A percentile compares a stretch with the other conserved stretches of the same genome.
These are phyloP conservation scores for Tirmania nivea DNA, from an alignment of 495 filamentous ascomycete genomes.

Conservation along the genomic window DNA sequence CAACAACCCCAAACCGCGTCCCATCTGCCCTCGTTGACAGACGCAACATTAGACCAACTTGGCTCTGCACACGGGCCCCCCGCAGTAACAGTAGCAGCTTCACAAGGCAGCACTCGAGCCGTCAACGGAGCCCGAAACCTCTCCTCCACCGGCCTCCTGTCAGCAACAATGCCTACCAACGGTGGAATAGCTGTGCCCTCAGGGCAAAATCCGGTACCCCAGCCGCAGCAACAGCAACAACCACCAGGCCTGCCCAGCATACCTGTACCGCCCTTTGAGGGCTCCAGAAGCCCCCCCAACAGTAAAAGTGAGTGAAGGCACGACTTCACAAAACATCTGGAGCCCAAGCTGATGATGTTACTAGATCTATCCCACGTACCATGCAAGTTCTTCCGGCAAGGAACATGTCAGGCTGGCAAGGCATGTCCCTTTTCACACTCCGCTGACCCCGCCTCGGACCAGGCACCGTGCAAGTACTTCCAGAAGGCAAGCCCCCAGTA, in stretches of 20 bases:
- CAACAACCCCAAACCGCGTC: not conserved
- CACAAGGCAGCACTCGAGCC: not conserved
- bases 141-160: not conserved
- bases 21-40: too few relatives aligned
- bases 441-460: slow-evolving; percentile 52
- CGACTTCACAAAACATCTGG: not conserved
- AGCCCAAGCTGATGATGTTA: not conserved
- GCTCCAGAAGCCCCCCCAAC: slow-evolving; percentile 17
- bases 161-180: not conserved
- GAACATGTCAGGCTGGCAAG: slow-evolving; percentile 84
- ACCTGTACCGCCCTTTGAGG: slow-evolving; percentile 17
- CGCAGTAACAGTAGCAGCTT: not conserved
- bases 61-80: too few relatives aligned
- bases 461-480: slow-evolving; percentile 91
- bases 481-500: slow-evolving; percentile 47
- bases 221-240: slow-evolving; percentile 12
- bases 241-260: slow-evolving; percentile 16
- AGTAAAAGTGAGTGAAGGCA: slow-evolving; percentile 15
- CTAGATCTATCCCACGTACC: slow-evolving; percentile 91
- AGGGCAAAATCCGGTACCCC: slow-evolving; percentile 10
- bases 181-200: slow-evolving; percentile 7
- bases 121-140: not conserved
- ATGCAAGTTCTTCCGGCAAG: slow-evolving; percentile 96
- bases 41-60: too few relatives aligned
- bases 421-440: slow-evolving; percentile 94